Conservation (phyloP, 192 early-diverging fungal species). For the Coemansia sp. region DNA sequence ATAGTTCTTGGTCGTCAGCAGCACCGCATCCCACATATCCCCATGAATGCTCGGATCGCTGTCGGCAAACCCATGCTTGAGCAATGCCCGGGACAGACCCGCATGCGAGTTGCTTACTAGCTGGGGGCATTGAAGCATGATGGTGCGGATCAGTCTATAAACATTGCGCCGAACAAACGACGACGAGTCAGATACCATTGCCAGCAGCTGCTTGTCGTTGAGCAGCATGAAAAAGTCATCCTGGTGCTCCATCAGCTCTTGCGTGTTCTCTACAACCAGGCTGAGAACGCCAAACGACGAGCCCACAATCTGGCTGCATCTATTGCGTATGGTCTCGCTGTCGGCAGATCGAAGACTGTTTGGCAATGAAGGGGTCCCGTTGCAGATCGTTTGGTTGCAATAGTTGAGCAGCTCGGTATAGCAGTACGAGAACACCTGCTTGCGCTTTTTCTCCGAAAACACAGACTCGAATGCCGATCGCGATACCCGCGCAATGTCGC, state of each 20-base stretch:
- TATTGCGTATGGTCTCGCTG: conserved; percentile 40
- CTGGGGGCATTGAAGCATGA: conserved; percentile 44
- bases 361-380: conserved; percentile 77
- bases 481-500: conserved; percentile 70
- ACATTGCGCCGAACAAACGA: conserved; percentile 37
- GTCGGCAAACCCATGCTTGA: conserved; percentile 68
- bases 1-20: conserved; percentile 71
- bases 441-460: conserved; percentile 75
- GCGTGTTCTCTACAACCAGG: conserved; percentile 25
- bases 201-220: conserved; percentile 7
- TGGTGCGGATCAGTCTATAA: conserved; percentile 28
- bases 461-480: conserved; percentile 59
- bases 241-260: conserved; percentile 14
- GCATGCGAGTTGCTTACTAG: conserved; percentile 44
- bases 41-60: conserved; percentile 67
- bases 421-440: conserved; percentile 76
- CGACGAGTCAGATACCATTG: conserved; percentile 21
- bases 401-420: conserved; percentile 69
- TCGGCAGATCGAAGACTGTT: conserved; percentile 57
- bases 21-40: conserved; percentile 85
- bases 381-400: conserved; percentile 64
- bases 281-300: conserved; percentile 39
- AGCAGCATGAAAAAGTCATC: conserved; percentile 40
- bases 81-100: conserved; percentile 58
- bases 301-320: conserved; percentile 42